Evolutionary conservation across 768 basidiomycete genomes (phyloP), one percentile per base, ranked within the genome.

Genomic region (Mycena floridula): DNA sequence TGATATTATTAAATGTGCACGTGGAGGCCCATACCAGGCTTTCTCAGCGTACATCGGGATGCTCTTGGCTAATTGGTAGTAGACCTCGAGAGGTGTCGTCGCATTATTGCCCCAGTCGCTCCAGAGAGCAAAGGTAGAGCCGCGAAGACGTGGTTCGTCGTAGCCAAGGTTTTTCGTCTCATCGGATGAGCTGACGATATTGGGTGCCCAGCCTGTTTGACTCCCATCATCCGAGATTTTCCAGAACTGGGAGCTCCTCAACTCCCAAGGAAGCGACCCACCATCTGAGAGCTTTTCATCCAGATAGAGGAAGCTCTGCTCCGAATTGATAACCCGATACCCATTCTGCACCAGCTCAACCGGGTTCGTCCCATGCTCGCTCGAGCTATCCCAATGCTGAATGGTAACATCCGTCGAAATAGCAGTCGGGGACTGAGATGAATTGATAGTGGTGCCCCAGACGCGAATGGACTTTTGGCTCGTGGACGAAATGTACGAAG

Each of bases 41-140:
- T 71, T 72, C 53, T 71, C 71, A 1, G 54, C 64, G 42, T 72
- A 63, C 5, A 68, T 58, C 5, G 69, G 67, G 20, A 70, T 45
- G 24, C 67, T 68, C 30, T 59, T 63, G 6, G 69, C 58, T 7
- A 73, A 56, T 42, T 71, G 67, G 50, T 69, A 68, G 48, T 70
- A 72, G 2, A 63, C 61, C 56, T 73, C 71, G 9, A 70, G 54
- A 7, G 62, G 63, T 5, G 69, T 72, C 25, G 68, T 70, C 25
- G 70, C 67, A 26, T 69, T 72, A 40, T 70, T 65, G 1, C 71
- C 71, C 67, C 68, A 72, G 53, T 72, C 70, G 37, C 66, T 68
- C 67, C 67, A 69, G 7, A 68, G 50, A 1, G 62, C 66, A 52
- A 69, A 63, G 13, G 67, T 61, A 0, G 62, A 56, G 21, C 66